phyloP scores from a whole-genome alignment of 805 yeast species.

The Suhomyces prunicola region DNA sequence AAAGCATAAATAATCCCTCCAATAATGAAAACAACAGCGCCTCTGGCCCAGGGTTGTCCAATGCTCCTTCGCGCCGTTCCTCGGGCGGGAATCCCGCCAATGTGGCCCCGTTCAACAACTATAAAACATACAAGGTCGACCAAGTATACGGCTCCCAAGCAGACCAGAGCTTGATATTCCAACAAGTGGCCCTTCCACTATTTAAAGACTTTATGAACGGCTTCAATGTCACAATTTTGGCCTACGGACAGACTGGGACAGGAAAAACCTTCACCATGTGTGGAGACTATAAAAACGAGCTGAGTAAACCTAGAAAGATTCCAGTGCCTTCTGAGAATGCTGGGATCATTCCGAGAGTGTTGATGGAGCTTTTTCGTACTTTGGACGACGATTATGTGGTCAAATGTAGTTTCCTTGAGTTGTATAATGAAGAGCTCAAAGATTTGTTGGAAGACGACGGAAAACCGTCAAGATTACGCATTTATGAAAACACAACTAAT shows the following conservation, averaged over 20 bases:
- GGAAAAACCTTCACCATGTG: conserved; percentile 81
- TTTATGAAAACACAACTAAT: conserved; percentile 30
- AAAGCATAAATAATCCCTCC: neutral
- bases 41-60: neutral
- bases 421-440: conserved; percentile 81
- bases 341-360: conserved; percentile 58
- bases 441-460: conserved; percentile 62
- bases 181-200: conserved; percentile 69
- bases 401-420: conserved; percentile 76
- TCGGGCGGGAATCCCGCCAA: conserved; percentile 9
- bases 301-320: neutral
- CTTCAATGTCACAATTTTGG: conserved; percentile 71
- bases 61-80: conserved; percentile 2
- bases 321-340: conserved; percentile 26
- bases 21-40: neutral
- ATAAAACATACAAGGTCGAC: conserved; percentile 68
- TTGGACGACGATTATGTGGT: conserved; percentile 58
- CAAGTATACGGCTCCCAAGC: conserved; percentile 81
- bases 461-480: conserved; percentile 26
- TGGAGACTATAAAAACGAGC: conserved; percentile 26
- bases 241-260: conserved; percentile 83
- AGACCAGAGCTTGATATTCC: conserved; percentile 65
- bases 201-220: conserved; percentile 61
- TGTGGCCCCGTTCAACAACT: conserved; percentile 17
- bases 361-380: conserved; percentile 48